phyloP scores from a whole-genome alignment of 2,329 filamentous ascomycete species.

The Pyrenochaeta sp. region DNA sequence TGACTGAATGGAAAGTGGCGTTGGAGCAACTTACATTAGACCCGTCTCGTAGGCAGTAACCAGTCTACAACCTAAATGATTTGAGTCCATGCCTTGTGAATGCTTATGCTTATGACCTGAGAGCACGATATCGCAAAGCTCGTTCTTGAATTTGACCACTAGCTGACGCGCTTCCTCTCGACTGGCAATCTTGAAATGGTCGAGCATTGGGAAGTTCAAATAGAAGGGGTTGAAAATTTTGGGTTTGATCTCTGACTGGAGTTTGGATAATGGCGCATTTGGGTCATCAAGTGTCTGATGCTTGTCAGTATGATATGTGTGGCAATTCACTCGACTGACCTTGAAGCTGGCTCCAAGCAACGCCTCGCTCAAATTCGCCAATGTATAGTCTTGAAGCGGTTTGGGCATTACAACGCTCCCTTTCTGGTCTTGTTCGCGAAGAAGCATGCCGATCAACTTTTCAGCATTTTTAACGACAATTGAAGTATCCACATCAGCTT shows the following conservation, averaged over 20 bases:
- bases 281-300: constrained; percentile 6
- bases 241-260: constrained; percentile 10
- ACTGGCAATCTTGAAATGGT: constrained; percentile 15
- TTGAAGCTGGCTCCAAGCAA: constrained; percentile 19
- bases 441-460: constrained; percentile 30
- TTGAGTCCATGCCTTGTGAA: constrained; percentile 5
- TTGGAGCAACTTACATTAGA: background rate
- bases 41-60: constrained; percentile 12
- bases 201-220: constrained; percentile 11
- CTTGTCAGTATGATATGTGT: background rate
- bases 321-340: background rate
- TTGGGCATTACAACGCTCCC: constrained; percentile 30
- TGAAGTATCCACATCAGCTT: constrained; percentile 18
- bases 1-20: background rate
- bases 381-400: constrained; percentile 41
- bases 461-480: constrained; percentile 32
- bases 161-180: constrained; percentile 14
- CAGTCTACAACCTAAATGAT: constrained; percentile 14
- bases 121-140: constrained; percentile 12
- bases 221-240: constrained; percentile 14
- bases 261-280: constrained; percentile 4
- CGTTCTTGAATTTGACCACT: constrained; percentile 13
- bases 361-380: constrained; percentile 38
- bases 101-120: constrained; percentile 14
- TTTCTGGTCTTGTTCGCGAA: constrained; percentile 25